These are phyloP conservation scores for Quaeritorhiza haematococci DNA, from an alignment of 371 early-diverging fungal species.

Conservation along the genomic window DNA sequence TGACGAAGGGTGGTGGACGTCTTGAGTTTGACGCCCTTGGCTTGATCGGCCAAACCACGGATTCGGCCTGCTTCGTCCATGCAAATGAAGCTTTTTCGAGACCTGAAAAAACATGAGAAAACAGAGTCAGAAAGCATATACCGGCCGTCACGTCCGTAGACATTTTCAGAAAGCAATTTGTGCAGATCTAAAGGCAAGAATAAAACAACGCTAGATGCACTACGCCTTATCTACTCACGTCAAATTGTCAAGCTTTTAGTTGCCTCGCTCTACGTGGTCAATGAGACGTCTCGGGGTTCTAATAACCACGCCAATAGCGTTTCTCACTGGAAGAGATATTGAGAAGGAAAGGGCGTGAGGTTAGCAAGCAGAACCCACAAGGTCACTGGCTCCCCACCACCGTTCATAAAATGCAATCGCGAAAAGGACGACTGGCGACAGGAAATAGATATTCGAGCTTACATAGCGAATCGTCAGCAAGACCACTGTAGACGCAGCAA, in stretches of 20 bases:
- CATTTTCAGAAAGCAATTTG: no score
- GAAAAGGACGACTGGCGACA: background rate
- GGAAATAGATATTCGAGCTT: slow-evolving; percentile 11
- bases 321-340: slow-evolving; percentile 60
- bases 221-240: slow-evolving; percentile 36
- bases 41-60: slow-evolving; percentile 86
- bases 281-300: slow-evolving; percentile 97
- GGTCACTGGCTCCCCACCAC: no score
- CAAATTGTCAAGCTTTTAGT: slow-evolving; percentile 65
- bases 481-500: slow-evolving; percentile 79
- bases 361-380: background rate
- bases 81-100: slow-evolving; percentile 67
- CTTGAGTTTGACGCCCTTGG: slow-evolving; percentile 77
- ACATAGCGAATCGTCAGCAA: slow-evolving; percentile 72
- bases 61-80: slow-evolving; percentile 93
- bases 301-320: slow-evolving; percentile 91
- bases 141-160: background rate
- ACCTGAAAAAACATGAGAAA: slow-evolving; percentile 3
- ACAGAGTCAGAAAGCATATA: background rate
- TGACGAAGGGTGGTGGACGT: slow-evolving; percentile 75
- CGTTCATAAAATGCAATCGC: background rate
- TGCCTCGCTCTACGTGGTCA: slow-evolving; percentile 88
- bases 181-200: no score
- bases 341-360: slow-evolving; percentile 1
- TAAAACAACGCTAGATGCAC: no score